These are phyloP conservation scores for Euptelea pleiosperma DNA, from an alignment of 164 flowering plant genomes.

Conservation along the genomic window DNA sequence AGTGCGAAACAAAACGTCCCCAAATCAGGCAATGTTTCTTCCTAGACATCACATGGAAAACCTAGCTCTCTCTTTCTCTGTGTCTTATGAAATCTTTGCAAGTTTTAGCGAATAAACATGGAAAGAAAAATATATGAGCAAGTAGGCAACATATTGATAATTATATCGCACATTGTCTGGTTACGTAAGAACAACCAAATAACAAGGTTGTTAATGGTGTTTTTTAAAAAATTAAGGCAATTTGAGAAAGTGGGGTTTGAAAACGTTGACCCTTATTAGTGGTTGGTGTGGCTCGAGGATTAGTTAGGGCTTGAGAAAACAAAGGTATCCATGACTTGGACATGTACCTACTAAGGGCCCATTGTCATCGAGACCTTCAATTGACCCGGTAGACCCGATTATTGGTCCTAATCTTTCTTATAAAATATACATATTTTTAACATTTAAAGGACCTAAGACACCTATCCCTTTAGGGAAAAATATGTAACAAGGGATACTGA, in stretches of 20 bases:
- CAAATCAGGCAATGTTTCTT: constrained; percentile 13
- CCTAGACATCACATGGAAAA: not conserved
- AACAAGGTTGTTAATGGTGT: constrained; percentile 14
- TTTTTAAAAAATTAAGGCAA: no score
- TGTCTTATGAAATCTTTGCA: not conserved
- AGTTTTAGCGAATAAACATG: not conserved
- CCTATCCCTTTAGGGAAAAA: no score
- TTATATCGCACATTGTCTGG: constrained; percentile 27
- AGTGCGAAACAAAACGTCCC: constrained; percentile 23
- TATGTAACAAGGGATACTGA: no score
- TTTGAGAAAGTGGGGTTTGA: constrained; percentile 18
- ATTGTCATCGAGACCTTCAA: constrained; percentile 38
- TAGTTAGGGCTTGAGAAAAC: constrained; percentile 11
- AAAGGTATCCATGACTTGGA: no score
- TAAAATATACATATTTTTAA: no score
- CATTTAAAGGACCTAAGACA: no score
- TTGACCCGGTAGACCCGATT: no score
- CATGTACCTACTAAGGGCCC: no score
- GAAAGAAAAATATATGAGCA: constrained; percentile 10
- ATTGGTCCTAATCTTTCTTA: no score
- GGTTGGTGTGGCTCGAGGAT: constrained; percentile 51
- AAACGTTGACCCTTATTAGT: constrained; percentile 23
- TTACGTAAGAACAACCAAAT: constrained; percentile 3
- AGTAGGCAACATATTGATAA: constrained; percentile 31
- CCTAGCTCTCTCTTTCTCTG: no score